Conservation (phyloP, 169 alveolate species). For the Amoebophrya sp. region DNA sequence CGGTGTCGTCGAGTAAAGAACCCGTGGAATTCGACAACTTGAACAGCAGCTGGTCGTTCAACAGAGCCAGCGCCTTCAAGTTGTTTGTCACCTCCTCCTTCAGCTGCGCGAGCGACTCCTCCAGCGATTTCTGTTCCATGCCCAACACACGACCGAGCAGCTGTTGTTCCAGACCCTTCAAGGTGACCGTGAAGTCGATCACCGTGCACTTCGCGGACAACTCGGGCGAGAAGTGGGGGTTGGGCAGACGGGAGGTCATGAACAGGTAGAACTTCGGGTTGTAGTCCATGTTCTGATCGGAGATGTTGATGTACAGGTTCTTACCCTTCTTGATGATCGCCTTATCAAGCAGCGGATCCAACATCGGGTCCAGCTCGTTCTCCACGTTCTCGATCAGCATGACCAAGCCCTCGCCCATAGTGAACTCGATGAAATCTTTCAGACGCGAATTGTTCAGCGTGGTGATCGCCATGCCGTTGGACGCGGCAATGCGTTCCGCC, state of each 20-base stretch:
- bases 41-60: conserved; percentile 70
- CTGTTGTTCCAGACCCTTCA: conserved; percentile 89
- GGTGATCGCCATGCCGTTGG: background rate
- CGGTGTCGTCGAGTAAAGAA: conserved; percentile 86
- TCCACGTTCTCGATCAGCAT: conserved; percentile 89
- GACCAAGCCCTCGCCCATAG: conserved; percentile 85
- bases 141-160: conserved; percentile 89
- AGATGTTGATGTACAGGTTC: conserved; percentile 65
- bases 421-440: conserved; percentile 82
- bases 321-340: conserved; percentile 79
- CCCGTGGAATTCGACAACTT: conserved; percentile 85
- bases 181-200: conserved; percentile 94
- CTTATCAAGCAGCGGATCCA: conserved; percentile 90
- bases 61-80: conserved; percentile 67
- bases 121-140: conserved; percentile 85
- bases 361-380: conserved; percentile 86
- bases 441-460: conserved; percentile 33
- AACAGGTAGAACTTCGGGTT: conserved; percentile 80
- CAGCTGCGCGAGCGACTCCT: conserved; percentile 66
- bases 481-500: conserved; percentile 43
- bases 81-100: conserved; percentile 63
- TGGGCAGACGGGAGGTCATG: conserved; percentile 84
- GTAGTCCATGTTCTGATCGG: conserved; percentile 81
- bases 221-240: conserved; percentile 92
- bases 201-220: conserved; percentile 91